Percentiles rank a stretch among this genome's conserved stretches.
phyloP scores from a whole-genome alignment of 352 stramenopile species.

The Phytophthora fragariae region DNA sequence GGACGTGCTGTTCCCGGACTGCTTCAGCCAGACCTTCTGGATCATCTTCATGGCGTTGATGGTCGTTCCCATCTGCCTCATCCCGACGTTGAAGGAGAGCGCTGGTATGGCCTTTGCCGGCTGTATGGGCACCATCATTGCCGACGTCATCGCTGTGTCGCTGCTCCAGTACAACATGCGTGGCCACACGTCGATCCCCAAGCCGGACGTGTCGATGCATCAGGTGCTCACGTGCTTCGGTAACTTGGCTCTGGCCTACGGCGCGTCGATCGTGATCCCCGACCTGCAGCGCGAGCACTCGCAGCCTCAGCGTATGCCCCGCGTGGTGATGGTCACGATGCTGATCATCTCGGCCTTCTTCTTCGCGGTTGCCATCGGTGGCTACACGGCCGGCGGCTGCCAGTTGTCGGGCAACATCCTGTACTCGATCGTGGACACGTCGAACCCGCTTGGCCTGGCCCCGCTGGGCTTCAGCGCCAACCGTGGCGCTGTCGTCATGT shows the following conservation, averaged over 20 bases:
- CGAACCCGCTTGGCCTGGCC: conserved; percentile 19
- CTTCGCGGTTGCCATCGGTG: conserved; percentile 20
- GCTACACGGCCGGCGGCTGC: conserved; percentile 29
- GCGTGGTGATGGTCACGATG: conserved; percentile 27
- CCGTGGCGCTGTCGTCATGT: conserved; percentile 30
- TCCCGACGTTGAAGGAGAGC: conserved; percentile 32
- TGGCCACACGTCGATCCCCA: conserved; percentile 22
- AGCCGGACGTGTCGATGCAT: conserved; percentile 23
- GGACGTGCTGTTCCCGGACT: conserved; percentile 30
- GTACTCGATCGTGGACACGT: conserved; percentile 32
- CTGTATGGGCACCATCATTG: conserved; percentile 33
- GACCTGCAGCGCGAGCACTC: conserved; percentile 32
- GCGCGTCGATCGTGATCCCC: conserved; percentile 28
- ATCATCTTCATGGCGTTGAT: conserved; percentile 40
- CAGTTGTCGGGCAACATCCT: conserved; percentile 34
- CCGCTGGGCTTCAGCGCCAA: conserved; percentile 29
- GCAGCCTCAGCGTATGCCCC: conserved; percentile 18
- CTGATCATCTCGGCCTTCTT: conserved; percentile 30
- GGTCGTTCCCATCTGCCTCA: conserved; percentile 23
- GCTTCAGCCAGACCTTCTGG: conserved; percentile 36
- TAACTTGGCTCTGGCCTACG: conserved; percentile 31
- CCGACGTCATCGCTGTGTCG: conserved; percentile 25
- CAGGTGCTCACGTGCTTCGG: conserved; percentile 31
- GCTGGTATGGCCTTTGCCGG: conserved; percentile 21
- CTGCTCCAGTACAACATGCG: conserved; percentile 33